Conservation (phyloP, 257 asterid genomes). For the Penstemon davidsonii region DNA sequence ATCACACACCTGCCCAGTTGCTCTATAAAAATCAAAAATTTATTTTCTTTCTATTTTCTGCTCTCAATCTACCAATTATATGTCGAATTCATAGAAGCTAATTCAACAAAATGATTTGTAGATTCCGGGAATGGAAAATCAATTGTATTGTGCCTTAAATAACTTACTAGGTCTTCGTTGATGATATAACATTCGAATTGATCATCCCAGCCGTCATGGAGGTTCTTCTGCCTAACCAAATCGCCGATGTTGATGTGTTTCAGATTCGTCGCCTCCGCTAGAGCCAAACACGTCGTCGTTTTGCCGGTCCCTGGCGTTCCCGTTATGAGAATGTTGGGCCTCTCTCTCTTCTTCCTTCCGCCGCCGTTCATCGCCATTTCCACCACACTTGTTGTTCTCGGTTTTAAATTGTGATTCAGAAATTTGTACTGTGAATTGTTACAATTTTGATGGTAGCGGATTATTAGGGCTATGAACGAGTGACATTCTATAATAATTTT, state of each 20-base stretch:
- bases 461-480: no score
- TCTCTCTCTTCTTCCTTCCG: constrained; percentile 46
- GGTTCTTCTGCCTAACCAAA: constrained; percentile 77
- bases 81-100: no score
- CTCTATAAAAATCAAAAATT: background rate
- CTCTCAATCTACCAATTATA: background rate
- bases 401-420: no score
- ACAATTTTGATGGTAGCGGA: no score
- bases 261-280: constrained; percentile 71
- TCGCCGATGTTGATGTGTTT: constrained; percentile 85
- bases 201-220: constrained; percentile 96
- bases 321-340: constrained; percentile 73
- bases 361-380: constrained; percentile 48
- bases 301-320: constrained; percentile 97
- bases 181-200: constrained; percentile 70
- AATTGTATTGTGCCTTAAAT: no score
- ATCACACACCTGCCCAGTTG: constrained; percentile 63
- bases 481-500: no score
- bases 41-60: background rate
- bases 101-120: no score
- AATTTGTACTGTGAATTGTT: no score
- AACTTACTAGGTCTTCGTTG: constrained; percentile 85
- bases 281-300: constrained; percentile 70
- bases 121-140: no score
- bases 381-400: background rate